Percentiles rank a stretch among this genome's conserved stretches.
These are phyloP conservation scores for Huntiella omanensis DNA, from an alignment of 2,329 filamentous ascomycete genomes.

Conservation along the genomic window DNA sequence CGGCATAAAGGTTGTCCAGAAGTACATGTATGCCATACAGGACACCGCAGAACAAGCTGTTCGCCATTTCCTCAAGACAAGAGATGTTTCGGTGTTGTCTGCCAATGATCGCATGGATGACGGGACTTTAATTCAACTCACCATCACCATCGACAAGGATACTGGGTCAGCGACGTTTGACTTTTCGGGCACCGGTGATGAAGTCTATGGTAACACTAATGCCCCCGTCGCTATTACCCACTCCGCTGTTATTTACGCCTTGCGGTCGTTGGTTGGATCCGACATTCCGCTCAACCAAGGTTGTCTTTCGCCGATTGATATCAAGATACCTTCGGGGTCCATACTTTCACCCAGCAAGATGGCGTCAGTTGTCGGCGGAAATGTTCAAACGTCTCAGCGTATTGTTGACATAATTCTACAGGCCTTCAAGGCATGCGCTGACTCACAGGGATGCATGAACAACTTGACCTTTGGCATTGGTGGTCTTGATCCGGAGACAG, in stretches of 20 bases:
- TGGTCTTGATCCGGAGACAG: slow-evolving; percentile 21
- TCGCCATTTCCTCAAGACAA: slow-evolving; percentile 50
- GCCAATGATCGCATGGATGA: slow-evolving; percentile 74
- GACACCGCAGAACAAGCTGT: slow-evolving; percentile 62
- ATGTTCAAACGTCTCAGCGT: slow-evolving; percentile 36
- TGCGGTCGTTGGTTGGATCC: slow-evolving; percentile 59
- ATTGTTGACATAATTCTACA: slow-evolving; percentile 33
- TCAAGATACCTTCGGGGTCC: slow-evolving; percentile 52
- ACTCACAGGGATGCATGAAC: slow-evolving; percentile 64
- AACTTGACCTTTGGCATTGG: slow-evolving; percentile 69
- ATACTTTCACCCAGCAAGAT: slow-evolving; percentile 59
- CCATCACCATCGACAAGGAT: slow-evolving; percentile 53
- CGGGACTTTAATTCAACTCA: slow-evolving; percentile 56
- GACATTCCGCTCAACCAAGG: slow-evolving; percentile 76
- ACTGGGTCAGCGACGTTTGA: slow-evolving; percentile 67
- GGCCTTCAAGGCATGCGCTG: slow-evolving; percentile 62
- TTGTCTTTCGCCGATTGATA: slow-evolving; percentile 55
- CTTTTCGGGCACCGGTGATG: slow-evolving; percentile 59
- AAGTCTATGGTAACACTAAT: slow-evolving; percentile 67
- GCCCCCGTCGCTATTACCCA: slow-evolving; percentile 68
- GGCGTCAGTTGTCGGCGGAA: slow-evolving; percentile 67
- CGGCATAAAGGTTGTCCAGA: slow-evolving; percentile 57
- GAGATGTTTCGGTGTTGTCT: slow-evolving; percentile 48
- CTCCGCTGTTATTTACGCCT: slow-evolving; percentile 73
- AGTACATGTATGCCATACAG: slow-evolving; percentile 71